These are phyloP conservation scores for Melanopsichium pennsylvanicum DNA, from an alignment of 1,284 basidiomycete species.

Conservation along the genomic window DNA sequence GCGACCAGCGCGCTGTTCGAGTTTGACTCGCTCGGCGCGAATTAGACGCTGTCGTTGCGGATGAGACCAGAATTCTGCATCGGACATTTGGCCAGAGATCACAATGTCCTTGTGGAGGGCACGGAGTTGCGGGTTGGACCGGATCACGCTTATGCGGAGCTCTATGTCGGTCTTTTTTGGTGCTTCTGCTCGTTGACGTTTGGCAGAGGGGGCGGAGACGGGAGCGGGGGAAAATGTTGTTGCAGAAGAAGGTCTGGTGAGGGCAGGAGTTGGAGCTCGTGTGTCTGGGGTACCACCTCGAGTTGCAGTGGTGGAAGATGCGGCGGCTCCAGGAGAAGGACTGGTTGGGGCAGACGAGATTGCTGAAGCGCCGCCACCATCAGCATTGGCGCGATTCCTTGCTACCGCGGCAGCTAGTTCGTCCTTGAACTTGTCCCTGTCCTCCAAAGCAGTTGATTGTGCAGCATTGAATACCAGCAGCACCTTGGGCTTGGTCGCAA, in stretches of 20 bases:
- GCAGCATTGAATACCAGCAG: slow-evolving; percentile 54
- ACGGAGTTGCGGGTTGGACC: slow-evolving; percentile 51
- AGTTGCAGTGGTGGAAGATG: slow-evolving; percentile 7
- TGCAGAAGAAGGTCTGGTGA: slow-evolving; percentile 9
- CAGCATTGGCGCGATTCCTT: slow-evolving; percentile 14
- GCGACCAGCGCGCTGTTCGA: slow-evolving; percentile 56
- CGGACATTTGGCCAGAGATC: slow-evolving; percentile 45
- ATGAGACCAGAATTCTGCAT: slow-evolving; percentile 65
- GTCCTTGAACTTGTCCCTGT: slow-evolving; percentile 53
- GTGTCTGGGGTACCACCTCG: slow-evolving; percentile 22
- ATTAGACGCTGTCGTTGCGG: slow-evolving; percentile 58
- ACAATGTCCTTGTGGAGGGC: slow-evolving; percentile 62
- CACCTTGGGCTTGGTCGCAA: slow-evolving; percentile 39
- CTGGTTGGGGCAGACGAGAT: slow-evolving; percentile 9
- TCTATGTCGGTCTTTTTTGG: slow-evolving; percentile 48
- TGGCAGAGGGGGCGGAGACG: neutral
- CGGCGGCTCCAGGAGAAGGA: slow-evolving; percentile 9
- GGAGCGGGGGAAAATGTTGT: neutral
- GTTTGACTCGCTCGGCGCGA: slow-evolving; percentile 52
- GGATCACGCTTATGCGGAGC: slow-evolving; percentile 56
- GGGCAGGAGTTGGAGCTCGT: slow-evolving; percentile 6
- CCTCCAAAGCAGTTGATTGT: slow-evolving; percentile 35
- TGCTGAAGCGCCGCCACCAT: slow-evolving; percentile 8
- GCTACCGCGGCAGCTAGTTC: slow-evolving; percentile 49
- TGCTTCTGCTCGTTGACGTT: slow-evolving; percentile 4